Evolutionary conservation across 2,329 filamentous ascomycete species (phyloP).

Genomic region (Phialophora tarda): DNA sequence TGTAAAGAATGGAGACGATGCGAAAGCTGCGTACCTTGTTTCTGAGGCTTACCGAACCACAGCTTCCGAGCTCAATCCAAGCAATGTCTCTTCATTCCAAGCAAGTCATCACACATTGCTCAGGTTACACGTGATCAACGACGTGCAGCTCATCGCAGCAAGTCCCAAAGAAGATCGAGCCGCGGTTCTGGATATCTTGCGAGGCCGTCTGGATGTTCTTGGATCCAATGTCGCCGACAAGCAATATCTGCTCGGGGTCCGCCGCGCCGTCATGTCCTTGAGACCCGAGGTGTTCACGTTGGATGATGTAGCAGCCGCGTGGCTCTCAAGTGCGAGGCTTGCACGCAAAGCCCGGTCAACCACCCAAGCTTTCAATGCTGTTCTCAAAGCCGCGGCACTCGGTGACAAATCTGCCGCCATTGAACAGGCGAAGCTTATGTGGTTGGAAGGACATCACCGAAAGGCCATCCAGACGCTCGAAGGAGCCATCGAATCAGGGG

Average conservation of each 20-base stretch:
- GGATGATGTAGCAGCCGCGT: constrained; percentile 78
- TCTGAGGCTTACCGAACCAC: constrained; percentile 71
- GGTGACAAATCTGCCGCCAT: constrained; percentile 88
- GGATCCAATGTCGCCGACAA: constrained; percentile 92
- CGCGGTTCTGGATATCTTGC: constrained; percentile 61
- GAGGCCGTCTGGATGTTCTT: constrained; percentile 82
- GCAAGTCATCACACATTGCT: constrained; percentile 84
- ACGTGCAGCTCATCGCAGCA: constrained; percentile 71
- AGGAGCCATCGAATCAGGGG: constrained; percentile 79
- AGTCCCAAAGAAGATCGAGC: constrained; percentile 53
- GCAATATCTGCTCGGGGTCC: constrained; percentile 85
- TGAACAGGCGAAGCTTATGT: constrained; percentile 89
- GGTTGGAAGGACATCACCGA: constrained; percentile 89
- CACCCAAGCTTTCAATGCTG: constrained; percentile 90
- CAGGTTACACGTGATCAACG: constrained; percentile 83
- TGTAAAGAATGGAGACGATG: constrained; percentile 59
- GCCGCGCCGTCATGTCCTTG: constrained; percentile 85
- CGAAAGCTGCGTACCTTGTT: constrained; percentile 64
- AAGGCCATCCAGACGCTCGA: constrained; percentile 94
- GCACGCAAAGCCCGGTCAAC: constrained; percentile 83
- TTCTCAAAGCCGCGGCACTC: constrained; percentile 83
- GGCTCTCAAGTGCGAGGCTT: constrained; percentile 83
- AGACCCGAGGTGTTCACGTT: constrained; percentile 66
- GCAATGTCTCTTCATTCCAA: constrained; percentile 79
- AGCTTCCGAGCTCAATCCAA: constrained; percentile 74